Base-by-base conservation (phyloP, 495 filamentous ascomycete species). In the Penicillium robsamsonii region DNA sequence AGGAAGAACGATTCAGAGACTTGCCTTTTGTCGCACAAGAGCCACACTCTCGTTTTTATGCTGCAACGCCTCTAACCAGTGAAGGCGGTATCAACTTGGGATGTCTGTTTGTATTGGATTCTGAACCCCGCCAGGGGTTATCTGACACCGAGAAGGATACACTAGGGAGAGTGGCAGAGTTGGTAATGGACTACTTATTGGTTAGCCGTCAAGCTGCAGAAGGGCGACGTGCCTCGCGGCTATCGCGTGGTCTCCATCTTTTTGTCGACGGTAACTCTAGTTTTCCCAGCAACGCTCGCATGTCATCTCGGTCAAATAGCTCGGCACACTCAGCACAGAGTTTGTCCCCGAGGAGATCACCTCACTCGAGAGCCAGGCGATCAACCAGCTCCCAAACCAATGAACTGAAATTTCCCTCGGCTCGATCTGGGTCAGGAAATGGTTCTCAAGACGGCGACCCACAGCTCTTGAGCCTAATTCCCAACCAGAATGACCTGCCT, bases 11-110 rank as follows among this genome's bases (percentile, higher is more conserved):
- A 15, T 74, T 68, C 45, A 64, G 51, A 15, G 38, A 58, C 2
- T 47, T 73, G 6, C 62, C 70, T 5, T 73, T 70, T 50, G 71
- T 74, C 13, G 31, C 58, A 7, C 57, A 53, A 5, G 45, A 55
- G 15, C 71, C 71, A 9, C 41, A 61, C 41, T 75, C 68, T 43
- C 65, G 46, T n/a, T 73, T 64, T 49, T 73, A 70, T 46, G 70
- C 70, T 11, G 70, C 69, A 46, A 73, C 70, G 15, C 57, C 63
- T 11, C 75, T 89, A n/a, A 74, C 82, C 10, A 85, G 82, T 0
- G 80, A 75, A 9, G 74, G 72, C 27, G 84, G 82, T n/a, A 78
- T 86, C 53, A 80, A 82, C 20, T 86, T 89, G 55, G 86, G 86
- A 31, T 82, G 78, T 11, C 72, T 86, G 46, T 86, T 82, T 50